Base-by-base conservation (phyloP, 305 asterid species). In the Solanum hybrid region DNA sequence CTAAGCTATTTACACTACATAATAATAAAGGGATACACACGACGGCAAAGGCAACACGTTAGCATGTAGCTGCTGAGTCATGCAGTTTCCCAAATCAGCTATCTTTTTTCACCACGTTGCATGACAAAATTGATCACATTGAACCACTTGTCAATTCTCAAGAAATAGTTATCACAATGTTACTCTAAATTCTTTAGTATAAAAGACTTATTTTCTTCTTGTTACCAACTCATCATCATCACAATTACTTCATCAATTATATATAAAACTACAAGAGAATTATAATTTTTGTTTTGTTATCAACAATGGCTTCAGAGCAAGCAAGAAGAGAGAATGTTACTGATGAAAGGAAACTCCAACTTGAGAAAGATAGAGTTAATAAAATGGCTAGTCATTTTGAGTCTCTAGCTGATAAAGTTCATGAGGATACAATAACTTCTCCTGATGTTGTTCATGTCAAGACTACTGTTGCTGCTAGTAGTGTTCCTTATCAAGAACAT, bases 351-450 rank as follows among this genome's bases (percentile, higher is more conserved):
- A 89, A 89, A 3, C 29, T 89, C 0, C 91, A 92, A n/a, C 93
- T 94, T 27, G 96, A 94, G 91, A 95, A 93, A 86, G 97, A 94
- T 11, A 91, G 79, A 81, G 98, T 95, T 6, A 95, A 97, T 0
- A 93, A 92, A 88, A 93, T 95, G 95, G 86, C 96, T 0, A 91
- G 92, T 82, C 98, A 95, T 78, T 95, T 95, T 22, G 98, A 95
- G 92, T 89, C 97, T 27, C 94, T 95, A 7, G 91, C 94, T 0
- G 93, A 82, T 6, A 90, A 91, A 85, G 88, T 91, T 3, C 81
- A 66, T 2, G 75, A 36, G 22, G 89, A 72, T 22, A 91, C 81
- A 6, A 87, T 46, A 5, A 80, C 89, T 2, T 73, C 40, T 24
- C 66, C 60, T 3, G 91, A 38, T 73, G 91, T 88, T 51, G 76